phyloP scores from a whole-genome alignment of 495 filamentous ascomycete genomes.

The Pyronema domesticum region DNA sequence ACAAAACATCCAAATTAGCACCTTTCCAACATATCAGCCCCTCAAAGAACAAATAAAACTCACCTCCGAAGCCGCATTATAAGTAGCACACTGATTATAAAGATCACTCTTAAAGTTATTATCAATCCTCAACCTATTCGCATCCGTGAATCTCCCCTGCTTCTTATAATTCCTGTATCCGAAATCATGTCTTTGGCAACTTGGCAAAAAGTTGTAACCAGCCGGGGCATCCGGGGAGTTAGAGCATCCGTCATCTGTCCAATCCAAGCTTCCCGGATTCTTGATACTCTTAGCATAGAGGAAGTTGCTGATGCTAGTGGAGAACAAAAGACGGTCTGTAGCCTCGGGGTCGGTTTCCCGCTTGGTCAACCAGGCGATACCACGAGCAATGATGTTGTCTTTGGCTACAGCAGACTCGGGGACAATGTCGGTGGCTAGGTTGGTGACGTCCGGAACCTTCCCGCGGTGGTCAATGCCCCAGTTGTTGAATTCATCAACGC shows the following conservation, averaged over 20 bases:
- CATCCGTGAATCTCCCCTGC: slow-evolving; percentile 28
- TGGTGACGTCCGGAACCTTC: slow-evolving; percentile 1
- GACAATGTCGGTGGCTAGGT: slow-evolving; percentile 9
- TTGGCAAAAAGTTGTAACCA: slow-evolving; percentile 28
- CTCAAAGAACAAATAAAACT: background rate
- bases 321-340: background rate
- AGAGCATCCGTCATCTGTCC: slow-evolving; percentile 26
- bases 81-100: slow-evolving; percentile 15
- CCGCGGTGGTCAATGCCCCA: slow-evolving; percentile 8
- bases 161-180: slow-evolving; percentile 32
- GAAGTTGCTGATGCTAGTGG: background rate
- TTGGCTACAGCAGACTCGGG: background rate
- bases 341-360: background rate
- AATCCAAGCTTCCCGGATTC: background rate
- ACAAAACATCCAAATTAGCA: background rate
- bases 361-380: background rate
- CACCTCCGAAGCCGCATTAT: background rate
- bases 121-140: slow-evolving; percentile 27
- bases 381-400: background rate
- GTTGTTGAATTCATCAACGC: background rate
- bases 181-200: slow-evolving; percentile 35
- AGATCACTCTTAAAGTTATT: slow-evolving; percentile 30
- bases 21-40: background rate
- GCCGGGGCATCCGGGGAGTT: slow-evolving; percentile 29
- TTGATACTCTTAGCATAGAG: background rate